These are phyloP conservation scores for Exophiala sideris DNA, from an alignment of 2,329 filamentous ascomycete genomes.

Conservation along the genomic window DNA sequence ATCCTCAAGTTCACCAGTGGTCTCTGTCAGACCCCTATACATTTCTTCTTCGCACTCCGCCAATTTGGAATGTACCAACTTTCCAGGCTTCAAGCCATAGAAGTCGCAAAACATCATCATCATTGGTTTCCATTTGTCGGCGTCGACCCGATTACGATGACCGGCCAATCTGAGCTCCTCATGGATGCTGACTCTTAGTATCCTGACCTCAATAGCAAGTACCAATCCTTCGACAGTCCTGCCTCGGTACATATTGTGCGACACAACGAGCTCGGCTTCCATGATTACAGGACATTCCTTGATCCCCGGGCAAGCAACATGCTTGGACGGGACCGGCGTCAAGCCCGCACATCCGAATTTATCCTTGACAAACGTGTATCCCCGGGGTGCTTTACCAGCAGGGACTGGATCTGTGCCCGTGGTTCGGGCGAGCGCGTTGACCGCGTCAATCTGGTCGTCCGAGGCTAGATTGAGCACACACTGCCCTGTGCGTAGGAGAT, in stretches of 20 bases:
- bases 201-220: constrained; percentile 37
- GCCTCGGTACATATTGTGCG: constrained; percentile 36
- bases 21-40: constrained; percentile 11
- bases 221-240: constrained; percentile 30
- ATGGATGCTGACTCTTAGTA: constrained; percentile 37
- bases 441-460: constrained; percentile 34
- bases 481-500: constrained; percentile 41
- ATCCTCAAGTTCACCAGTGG: constrained; percentile 3
- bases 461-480: constrained; percentile 44
- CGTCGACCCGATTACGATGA: constrained; percentile 40
- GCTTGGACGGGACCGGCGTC: constrained; percentile 35
- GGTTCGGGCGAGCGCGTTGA: constrained; percentile 42
- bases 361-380: constrained; percentile 40
- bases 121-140: constrained; percentile 44
- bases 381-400: constrained; percentile 24
- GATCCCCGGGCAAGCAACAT: constrained; percentile 37
- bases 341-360: constrained; percentile 36
- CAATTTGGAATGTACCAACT: constrained; percentile 12
- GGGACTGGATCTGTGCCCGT: constrained; percentile 33
- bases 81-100: constrained; percentile 36
- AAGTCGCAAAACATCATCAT: constrained; percentile 47
- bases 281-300: constrained; percentile 44
- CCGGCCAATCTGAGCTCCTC: constrained; percentile 37
- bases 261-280: constrained; percentile 39
- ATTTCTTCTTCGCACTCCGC: constrained; percentile 21